Base-by-base conservation (phyloP, 2,329 filamentous ascomycete genomes). In the Akanthomyces dipterigenus region DNA sequence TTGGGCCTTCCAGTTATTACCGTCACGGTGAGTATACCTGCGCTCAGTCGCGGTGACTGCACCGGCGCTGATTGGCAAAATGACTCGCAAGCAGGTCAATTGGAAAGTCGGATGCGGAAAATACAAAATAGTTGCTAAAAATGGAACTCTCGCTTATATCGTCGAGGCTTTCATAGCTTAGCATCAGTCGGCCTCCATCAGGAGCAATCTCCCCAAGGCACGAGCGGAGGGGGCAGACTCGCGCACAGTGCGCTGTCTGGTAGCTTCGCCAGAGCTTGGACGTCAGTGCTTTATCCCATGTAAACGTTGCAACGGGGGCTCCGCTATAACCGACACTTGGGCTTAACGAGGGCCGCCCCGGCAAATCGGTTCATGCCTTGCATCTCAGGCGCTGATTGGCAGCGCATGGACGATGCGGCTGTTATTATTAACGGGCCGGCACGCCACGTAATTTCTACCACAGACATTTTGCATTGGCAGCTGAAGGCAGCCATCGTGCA, bases 251-350 rank as follows among this genome's bases (percentile, higher is more conserved):
- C 61, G 43, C 43, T 31, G 18, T n/a, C 26, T 40, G 48, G 50
- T 26, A n/a, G 28, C 43, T 55, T 9, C 31, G 11, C 3, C 31
- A 18, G 11, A 49, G 55, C 28, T 53, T 24, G 16, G 46, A 26
- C 36, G 26, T 24, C 36, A 59, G 24, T 45, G n/a, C 36, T 51
- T 14, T 60, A 60, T 6, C 48, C 48, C 42, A 20, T 40, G 49
- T 54, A 26, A 60, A 28, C 50, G 49, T 54, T 40, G 18, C 58
- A 48, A 40, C 49, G 58, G 22, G 31, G 40, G 11, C 48, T 54
- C 22, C 46, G 38, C 28, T 63, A 55, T 64, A 62, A 40, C 51
- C 42, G 43, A 22, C 46, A 45, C 16, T 64, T 65, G 63, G 49
- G 50, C 9, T 50, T 65, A 65, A 51, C 51, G 62, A 24, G 49